Conservation (phyloP, 2,329 filamentous ascomycete species). For the Byssochlamys sp. region DNA sequence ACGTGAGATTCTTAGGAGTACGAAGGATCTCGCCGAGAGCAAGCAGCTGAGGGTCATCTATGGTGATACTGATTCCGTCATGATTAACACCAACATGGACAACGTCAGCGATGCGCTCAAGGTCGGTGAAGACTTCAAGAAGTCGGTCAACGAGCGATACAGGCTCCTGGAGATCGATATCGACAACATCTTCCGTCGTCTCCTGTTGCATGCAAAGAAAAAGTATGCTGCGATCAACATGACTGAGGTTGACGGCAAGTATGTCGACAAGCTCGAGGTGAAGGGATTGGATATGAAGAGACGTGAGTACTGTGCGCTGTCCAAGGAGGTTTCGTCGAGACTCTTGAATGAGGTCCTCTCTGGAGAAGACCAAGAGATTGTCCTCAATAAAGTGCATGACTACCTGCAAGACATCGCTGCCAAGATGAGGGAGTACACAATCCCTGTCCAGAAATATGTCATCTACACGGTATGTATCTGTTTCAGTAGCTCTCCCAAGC, state of each 20-base stretch:
- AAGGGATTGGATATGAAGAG: constrained; percentile 97
- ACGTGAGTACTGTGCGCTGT: constrained; percentile 89
- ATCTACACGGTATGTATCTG: constrained; percentile 62
- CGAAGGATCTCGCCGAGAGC: constrained; percentile 87
- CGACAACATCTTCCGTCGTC: constrained; percentile 88
- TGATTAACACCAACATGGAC: constrained; percentile 98
- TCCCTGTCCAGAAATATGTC: constrained; percentile 80
- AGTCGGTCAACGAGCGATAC: constrained; percentile 86
- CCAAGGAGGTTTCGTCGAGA: constrained; percentile 84
- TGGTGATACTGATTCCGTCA: constrained; percentile 97
- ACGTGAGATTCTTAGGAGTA: constrained; percentile 90
- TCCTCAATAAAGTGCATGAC: constrained; percentile 83
- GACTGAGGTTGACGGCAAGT: constrained; percentile 79
- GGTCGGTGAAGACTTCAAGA: constrained; percentile 90
- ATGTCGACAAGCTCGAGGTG: constrained; percentile 87
- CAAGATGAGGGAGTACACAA: constrained; percentile 71
- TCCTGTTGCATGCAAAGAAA: constrained; percentile 94
- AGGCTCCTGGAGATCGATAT: constrained; percentile 92
- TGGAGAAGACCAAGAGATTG: constrained; percentile 79
- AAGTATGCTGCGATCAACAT: constrained; percentile 97
- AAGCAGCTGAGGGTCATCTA: constrained; percentile 92
- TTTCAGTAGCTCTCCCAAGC: background rate
- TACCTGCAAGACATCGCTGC: constrained; percentile 74
- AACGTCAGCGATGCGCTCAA: constrained; percentile 82
- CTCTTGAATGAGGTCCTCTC: constrained; percentile 91